Evolutionary conservation across 2,329 filamentous ascomycete genomes (phyloP).

Genomic region (Atkinsonella hypoxylon): DNA sequence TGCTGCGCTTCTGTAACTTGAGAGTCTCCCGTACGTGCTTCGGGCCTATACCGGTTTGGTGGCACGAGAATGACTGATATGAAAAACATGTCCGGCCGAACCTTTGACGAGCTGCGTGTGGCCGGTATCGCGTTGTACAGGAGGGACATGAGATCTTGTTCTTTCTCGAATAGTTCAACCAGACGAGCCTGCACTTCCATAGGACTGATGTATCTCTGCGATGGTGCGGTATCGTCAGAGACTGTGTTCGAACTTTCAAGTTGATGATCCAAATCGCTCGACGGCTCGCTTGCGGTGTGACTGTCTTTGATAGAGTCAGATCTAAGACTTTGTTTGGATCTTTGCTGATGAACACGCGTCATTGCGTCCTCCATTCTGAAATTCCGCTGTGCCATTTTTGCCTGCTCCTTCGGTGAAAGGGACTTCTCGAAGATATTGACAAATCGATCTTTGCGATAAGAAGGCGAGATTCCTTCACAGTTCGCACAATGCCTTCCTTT

Average conservation of each 20-base stretch:
- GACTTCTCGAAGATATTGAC: conserved; percentile 85
- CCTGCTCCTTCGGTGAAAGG: conserved; percentile 32
- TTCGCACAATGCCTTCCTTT: conserved; percentile 56
- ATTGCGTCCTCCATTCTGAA: conserved; percentile 62
- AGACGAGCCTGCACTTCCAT: conserved; percentile 75
- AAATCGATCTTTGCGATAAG: conserved; percentile 78
- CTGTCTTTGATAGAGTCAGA: conserved; percentile 49
- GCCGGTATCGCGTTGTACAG: conserved; percentile 70
- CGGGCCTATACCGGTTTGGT: conserved; percentile 82
- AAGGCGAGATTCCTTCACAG: conserved; percentile 61
- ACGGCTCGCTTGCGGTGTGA: conserved; percentile 36
- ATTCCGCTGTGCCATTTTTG: conserved; percentile 59
- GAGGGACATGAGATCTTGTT: conserved; percentile 72
- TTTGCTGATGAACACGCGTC: conserved; percentile 26
- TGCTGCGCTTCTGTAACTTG: conserved; percentile 81
- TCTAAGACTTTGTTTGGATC: conserved; percentile 18
- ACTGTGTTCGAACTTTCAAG: background rate
- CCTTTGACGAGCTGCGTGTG: conserved; percentile 44
- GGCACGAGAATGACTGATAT: conserved; percentile 76
- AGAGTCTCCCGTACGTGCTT: conserved; percentile 64
- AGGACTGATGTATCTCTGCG: conserved; percentile 68
- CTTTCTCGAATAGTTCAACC: conserved; percentile 70
- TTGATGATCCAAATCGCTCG: conserved; percentile 18
- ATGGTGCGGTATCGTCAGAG: background rate
- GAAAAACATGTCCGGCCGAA: conserved; percentile 85